phyloP scores from a whole-genome alignment of 805 yeast species.

The Zygotorulaspora florentina region DNA sequence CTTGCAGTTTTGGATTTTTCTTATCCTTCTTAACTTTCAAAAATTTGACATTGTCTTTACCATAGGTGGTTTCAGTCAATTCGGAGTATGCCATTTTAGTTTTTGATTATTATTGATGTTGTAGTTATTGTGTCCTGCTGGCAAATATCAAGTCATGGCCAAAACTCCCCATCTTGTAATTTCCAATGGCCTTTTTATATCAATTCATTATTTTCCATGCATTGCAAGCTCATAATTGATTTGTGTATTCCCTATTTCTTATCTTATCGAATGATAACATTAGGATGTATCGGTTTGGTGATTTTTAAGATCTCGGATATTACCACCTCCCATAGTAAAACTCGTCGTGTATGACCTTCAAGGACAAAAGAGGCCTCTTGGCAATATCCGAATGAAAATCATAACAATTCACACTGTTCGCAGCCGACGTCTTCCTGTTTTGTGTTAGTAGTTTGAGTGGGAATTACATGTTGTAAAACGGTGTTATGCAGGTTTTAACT shows the following conservation, averaged over 20 bases:
- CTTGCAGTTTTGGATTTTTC: constrained; percentile 66
- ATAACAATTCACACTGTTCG: constrained; percentile 10
- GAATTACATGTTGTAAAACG: neutral
- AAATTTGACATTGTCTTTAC: constrained; percentile 90
- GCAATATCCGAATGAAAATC: neutral
- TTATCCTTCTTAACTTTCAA: constrained; percentile 82
- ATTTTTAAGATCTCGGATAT: neutral
- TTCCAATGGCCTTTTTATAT: neutral
- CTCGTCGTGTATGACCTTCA: neutral
- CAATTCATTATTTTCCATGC: neutral
- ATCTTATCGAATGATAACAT: neutral
- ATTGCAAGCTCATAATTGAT: neutral
- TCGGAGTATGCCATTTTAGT: constrained; percentile 23
- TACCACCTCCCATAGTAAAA: neutral
- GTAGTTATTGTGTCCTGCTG: neutral
- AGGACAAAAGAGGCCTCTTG: neutral
- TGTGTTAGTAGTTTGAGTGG: constrained; percentile 4
- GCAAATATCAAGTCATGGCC: neutral
- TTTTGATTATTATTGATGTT: neutral
- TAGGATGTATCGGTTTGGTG: neutral
- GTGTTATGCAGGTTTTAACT: constrained; percentile 6
- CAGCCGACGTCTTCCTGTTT: constrained; percentile 27
- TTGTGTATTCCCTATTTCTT: neutral
- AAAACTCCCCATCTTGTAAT: neutral
- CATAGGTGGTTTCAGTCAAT: constrained; percentile 61